phyloP scores from a whole-genome alignment of 345 rosid genomes.

The Kernera saxatilis region DNA sequence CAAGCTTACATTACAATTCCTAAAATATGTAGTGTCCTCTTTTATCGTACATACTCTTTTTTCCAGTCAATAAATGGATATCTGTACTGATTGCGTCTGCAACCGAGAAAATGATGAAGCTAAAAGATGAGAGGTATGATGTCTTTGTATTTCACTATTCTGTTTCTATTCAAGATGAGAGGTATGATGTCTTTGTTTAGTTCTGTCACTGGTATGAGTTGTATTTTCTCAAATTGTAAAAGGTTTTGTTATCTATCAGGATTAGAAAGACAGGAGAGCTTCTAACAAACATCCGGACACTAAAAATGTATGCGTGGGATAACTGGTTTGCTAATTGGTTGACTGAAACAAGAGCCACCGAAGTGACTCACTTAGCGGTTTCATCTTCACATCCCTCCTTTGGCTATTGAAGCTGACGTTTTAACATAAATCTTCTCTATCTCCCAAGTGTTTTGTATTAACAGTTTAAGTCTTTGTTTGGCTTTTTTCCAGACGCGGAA shows the following conservation, averaged over 20 bases:
- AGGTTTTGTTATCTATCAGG: conserved; percentile 38
- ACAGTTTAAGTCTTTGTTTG: conserved; percentile 1
- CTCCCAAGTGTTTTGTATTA: neutral
- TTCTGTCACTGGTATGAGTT: neutral
- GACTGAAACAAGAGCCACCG: conserved; percentile 65
- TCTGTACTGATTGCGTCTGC: conserved; percentile 77
- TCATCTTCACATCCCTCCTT: conserved; percentile 11
- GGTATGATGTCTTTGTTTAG: too few species aligned
- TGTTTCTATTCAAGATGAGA: neutral
- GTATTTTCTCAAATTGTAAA: neutral
- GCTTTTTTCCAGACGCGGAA: conserved; percentile 62
- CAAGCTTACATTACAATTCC: neutral
- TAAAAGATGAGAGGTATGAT: conserved; percentile 88
- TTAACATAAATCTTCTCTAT: neutral
- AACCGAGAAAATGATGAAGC: conserved; percentile 93
- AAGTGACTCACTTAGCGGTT: conserved; percentile 87
- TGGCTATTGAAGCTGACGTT: neutral
- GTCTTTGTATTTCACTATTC: neutral
- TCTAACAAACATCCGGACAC: conserved; percentile 69
- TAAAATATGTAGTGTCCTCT: neutral
- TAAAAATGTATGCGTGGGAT: conserved; percentile 94
- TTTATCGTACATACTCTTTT: neutral
- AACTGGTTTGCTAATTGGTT: conserved; percentile 69
- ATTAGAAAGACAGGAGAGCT: conserved; percentile 87
- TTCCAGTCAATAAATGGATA: conserved; percentile 89